These are phyloP conservation scores for Capsicum chinense DNA, from an alignment of 257 asterid genomes.

Conservation along the genomic window DNA sequence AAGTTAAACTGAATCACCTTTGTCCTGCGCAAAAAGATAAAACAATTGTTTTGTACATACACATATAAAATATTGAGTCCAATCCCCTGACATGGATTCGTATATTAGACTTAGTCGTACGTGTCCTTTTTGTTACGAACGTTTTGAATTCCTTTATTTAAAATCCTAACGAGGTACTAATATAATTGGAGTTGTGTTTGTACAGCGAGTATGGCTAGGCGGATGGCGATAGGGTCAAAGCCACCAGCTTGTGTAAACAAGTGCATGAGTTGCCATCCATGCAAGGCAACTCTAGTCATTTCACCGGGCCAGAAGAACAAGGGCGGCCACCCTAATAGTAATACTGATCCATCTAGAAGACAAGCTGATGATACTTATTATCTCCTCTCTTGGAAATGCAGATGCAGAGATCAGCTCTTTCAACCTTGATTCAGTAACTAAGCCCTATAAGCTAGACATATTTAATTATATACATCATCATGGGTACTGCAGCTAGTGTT, in stretches of 20 bases:
- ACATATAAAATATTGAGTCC: background rate
- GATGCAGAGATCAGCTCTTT: conserved; percentile 46
- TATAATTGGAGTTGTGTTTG: background rate
- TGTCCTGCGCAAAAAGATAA: background rate
- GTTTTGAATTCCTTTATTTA: background rate
- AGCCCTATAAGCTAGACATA: too few species aligned
- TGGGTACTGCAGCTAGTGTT: background rate
- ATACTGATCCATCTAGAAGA: background rate
- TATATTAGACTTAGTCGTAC: too few species aligned
- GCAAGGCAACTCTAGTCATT: conserved; percentile 42
- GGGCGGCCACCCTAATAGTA: background rate
- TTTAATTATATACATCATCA: background rate
- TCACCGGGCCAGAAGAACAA: conserved; percentile 32
- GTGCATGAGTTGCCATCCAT: conserved; percentile 49
- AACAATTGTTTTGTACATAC: background rate
- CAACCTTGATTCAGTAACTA: conserved; percentile 35
- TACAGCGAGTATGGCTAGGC: conserved; percentile 13
- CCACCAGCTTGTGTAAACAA: conserved; percentile 48
- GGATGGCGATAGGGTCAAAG: conserved; percentile 44
- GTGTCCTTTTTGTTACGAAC: background rate
- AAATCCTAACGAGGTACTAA: background rate
- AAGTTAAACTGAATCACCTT: background rate
- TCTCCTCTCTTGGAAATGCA: conserved; percentile 52
- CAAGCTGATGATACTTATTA: conserved; percentile 36
- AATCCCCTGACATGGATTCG: background rate